These are phyloP conservation scores for Ceratocystis diversiconidia DNA, from an alignment of 2,329 filamentous ascomycete species.

Conservation along the genomic window DNA sequence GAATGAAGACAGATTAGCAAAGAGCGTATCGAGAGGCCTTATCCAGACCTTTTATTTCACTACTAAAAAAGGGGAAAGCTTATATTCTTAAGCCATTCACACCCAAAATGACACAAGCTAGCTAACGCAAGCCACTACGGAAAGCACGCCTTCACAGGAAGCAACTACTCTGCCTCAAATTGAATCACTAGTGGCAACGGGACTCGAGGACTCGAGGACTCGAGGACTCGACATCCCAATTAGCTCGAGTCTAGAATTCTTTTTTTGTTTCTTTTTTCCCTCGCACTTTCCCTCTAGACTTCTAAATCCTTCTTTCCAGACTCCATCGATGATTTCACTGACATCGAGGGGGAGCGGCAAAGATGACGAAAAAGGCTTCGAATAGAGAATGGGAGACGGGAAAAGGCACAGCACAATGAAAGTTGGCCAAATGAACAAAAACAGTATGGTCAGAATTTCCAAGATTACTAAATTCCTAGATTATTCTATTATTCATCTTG, in stretches of 20 bases:
- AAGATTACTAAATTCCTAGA: no score
- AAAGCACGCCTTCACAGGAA: slow-evolving; percentile 16
- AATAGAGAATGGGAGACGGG: not conserved
- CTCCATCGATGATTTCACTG: not conserved
- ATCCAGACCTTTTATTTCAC: no score
- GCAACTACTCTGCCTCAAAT: slow-evolving; percentile 4
- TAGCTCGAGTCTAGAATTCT: no score
- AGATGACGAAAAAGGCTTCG: not conserved
- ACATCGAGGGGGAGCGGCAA: not conserved
- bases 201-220: not conserved
- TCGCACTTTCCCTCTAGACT: not conserved
- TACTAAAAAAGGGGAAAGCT: no score
- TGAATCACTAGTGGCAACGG: not conserved
- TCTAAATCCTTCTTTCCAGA: not conserved
- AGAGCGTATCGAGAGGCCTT: no score
- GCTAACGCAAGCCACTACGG: slow-evolving; percentile 9
- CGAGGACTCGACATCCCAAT: not conserved
- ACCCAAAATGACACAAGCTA: slow-evolving; percentile 12
- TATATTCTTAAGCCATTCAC: not conserved
- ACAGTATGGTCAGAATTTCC: not conserved
- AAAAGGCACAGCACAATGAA: no score
- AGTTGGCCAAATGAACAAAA: not conserved
- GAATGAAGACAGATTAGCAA: not conserved
- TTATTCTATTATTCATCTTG: not conserved
- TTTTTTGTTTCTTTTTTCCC: not conserved